Percentiles rank a stretch among this genome's conserved stretches.
These are phyloP conservation scores for Populus tomentosa DNA, from an alignment of 441 rosid species.

Conservation along the genomic window DNA sequence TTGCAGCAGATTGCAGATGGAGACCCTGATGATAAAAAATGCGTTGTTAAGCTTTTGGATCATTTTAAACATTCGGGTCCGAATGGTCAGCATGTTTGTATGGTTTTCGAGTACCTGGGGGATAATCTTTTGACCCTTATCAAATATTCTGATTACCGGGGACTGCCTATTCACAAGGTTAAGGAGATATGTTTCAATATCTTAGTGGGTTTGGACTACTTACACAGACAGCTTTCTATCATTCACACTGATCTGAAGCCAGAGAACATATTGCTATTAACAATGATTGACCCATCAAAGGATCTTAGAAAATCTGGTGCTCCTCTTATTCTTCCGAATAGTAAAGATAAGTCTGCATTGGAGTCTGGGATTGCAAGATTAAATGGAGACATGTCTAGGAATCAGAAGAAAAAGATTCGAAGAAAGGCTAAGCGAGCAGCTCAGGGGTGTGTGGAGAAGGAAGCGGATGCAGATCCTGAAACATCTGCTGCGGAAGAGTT, in stretches of 20 bases:
- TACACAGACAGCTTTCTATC: constrained; percentile 61
- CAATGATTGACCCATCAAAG: constrained; percentile 57
- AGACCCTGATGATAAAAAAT: constrained; percentile 53
- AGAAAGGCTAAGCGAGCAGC: constrained; percentile 59
- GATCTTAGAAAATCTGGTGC: constrained; percentile 50
- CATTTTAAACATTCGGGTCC: constrained; percentile 78
- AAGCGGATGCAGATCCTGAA: constrained; percentile 35
- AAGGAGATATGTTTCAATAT: constrained; percentile 58
- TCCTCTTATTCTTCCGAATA: constrained; percentile 42
- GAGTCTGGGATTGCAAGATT: constrained; percentile 28
- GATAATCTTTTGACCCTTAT: constrained; percentile 71
- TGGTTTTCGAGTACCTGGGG: constrained; percentile 76
- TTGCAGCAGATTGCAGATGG: constrained; percentile 67
- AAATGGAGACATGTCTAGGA: constrained; percentile 56
- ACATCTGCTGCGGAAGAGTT: constrained; percentile 31
- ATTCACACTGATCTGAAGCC: constrained; percentile 80
- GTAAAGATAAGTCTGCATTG: constrained; percentile 31
- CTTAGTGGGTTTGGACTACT: constrained; percentile 65
- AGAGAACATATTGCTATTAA: constrained; percentile 58
- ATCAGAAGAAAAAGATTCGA: constrained; percentile 61
- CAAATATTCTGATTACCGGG: constrained; percentile 58
- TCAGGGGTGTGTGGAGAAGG: constrained; percentile 48
- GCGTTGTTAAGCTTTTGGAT: constrained; percentile 74
- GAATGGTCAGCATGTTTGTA: constrained; percentile 77
- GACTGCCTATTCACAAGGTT: constrained; percentile 52